Evolutionary conservation across 2,329 filamentous ascomycete genomes (phyloP), one percentile per base, ranked within the genome.

Genomic region (Claviceps lovelessii): DNA sequence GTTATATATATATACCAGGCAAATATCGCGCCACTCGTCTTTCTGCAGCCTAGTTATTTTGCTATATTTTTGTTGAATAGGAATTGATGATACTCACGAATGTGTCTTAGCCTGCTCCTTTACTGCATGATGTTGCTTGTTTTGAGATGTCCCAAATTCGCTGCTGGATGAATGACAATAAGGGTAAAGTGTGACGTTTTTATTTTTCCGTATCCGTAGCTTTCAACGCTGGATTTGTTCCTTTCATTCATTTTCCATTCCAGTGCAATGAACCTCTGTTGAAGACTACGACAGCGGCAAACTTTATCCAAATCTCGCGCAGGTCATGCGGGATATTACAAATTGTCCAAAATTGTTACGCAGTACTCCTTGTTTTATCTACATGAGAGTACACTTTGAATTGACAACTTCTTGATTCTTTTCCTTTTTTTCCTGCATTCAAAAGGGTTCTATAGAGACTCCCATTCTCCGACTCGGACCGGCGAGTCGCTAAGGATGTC

Each of bases 401-500:
- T 35, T 10, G 2, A 35, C 33, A 10, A 35, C 33, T 35, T 35
- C 9, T 35, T 35, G 33, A 8, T 10, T 39, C 37, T 13, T 39
- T 17, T 17, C 11, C 11, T 39, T 17, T 15, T 17, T 44, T 17
- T 9, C 31, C 9, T 33, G 31, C 5, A 33, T 33, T 9, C 31
- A 33, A 33, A 41, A 17, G n/a, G 15, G 39, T n/a, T n/a, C 39
- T 41, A 57, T 4, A 39, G 13, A 44, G 41, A 33, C 53, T 76
- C 71, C 76, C 76, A 79, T 1, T 59, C 56, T 1, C 72, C 70
- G 9, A 73, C 62, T 11, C 71, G 62, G 8, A 79, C 66, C 0
- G 70, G 69, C 9, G 72, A 72, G 55, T 77, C 77, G 54, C 75
- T 78, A 19, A 77, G 67, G 8, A 80, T 61, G 59, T 77, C 81